phyloP scores from a whole-genome alignment of 768 basidiomycete species.

The Chalciporus chontae region DNA sequence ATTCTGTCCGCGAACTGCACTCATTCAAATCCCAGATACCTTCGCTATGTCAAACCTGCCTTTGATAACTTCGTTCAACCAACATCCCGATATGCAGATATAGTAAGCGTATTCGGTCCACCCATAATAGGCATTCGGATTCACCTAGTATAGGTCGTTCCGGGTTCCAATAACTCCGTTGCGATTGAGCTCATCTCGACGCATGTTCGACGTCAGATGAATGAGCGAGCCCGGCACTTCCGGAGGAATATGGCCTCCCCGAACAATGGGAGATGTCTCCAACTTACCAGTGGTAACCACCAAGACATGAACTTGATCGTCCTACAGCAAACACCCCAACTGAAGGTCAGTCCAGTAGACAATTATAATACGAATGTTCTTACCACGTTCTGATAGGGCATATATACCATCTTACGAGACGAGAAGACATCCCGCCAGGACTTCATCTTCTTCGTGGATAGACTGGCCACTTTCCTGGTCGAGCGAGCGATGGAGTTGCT shows the following conservation, averaged over 20 bases:
- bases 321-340: conserved; percentile 75
- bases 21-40: conserved; percentile 53
- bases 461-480: conserved; percentile 78
- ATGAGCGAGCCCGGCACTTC: conserved; percentile 72
- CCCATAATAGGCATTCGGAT: background rate
- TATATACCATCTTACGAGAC: conserved; percentile 83
- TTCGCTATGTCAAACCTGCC: conserved; percentile 92
- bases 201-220: conserved; percentile 81
- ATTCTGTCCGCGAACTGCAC: background rate
- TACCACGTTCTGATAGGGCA: conserved; percentile 54
- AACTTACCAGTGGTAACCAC: conserved; percentile 33
- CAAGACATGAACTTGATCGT: conserved; percentile 58
- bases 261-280: conserved; percentile 34
- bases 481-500: conserved; percentile 82
- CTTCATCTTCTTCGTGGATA: conserved; percentile 90
- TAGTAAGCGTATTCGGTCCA: conserved; percentile 44
- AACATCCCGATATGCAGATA: conserved; percentile 83
- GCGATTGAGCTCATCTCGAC: conserved; percentile 93
- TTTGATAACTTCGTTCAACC: conserved; percentile 94
- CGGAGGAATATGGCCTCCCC: conserved; percentile 67
- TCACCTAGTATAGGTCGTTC: conserved; percentile 73
- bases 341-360: conserved; percentile 49
- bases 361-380: background rate
- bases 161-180: conserved; percentile 82
- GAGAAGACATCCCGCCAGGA: conserved; percentile 69